Base-by-base conservation (phyloP, 441 rosid genomes). In the Pelargonium fulgidum region DNA sequence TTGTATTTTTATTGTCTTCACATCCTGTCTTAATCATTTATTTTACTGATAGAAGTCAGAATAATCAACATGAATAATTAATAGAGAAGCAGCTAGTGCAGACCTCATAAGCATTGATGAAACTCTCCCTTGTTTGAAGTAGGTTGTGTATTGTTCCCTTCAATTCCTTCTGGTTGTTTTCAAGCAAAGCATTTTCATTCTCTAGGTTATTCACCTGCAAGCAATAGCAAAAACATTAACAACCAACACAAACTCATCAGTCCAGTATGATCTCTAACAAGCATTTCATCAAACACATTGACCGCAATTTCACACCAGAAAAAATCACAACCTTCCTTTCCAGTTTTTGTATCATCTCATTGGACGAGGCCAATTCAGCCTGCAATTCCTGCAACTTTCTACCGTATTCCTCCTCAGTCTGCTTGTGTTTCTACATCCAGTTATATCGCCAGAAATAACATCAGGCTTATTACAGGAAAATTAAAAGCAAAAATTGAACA, bases 21-120 rank as follows among this genome's bases (percentile, higher is more conserved):
- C 39, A 33, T 33, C 39, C 7, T 7, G 7, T 33, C 65, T 26
- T 62, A 0, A 22, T 47, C 19, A 16, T 13, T 14, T 65, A n/a
- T 2, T 17, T 16, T 19, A 41, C 26, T 42, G 2, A 44, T 7
- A 65, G 8, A 9, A 16, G 12, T 11, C 62, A 45, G 47, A n/a
- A 11, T 20, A n/a, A 10, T 3, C 8, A 5, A 39, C 20, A 42
- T 11, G 11, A 76, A 48, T 8, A 73, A 71, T 41, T 14, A 59
- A 19, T 13, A n/a, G 12, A 48, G 42, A 8, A 39, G 33, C 33
- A 17, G 20, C 12, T 7, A n/a, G 3, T 45, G 59, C 78, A 67
- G 65, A 89, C 96, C 94, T 85, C 86, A 66, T 89, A 92, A 58
- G 83, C 89, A 56, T 84, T 83, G 11, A 89, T 26, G 74, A 92